These are phyloP conservation scores for Colletotrichum cereale DNA, from an alignment of 2,329 filamentous ascomycete genomes.

Conservation along the genomic window DNA sequence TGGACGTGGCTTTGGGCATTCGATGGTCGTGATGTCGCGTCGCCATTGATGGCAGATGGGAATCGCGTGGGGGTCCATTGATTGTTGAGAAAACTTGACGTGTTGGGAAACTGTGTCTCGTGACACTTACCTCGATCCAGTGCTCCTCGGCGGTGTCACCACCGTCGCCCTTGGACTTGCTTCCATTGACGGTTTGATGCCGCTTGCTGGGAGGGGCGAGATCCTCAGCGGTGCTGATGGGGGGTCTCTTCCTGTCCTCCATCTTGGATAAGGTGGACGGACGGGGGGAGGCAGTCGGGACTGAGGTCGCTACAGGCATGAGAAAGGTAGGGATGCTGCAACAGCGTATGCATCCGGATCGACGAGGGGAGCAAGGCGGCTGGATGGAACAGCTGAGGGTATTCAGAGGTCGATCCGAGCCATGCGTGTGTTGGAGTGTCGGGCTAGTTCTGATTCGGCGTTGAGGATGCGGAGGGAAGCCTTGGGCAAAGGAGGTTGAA, in stretches of 20 bases:
- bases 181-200: constrained; percentile 84
- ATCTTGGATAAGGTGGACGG: constrained; percentile 92
- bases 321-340: constrained; percentile 61
- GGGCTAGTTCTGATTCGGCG: constrained; percentile 30
- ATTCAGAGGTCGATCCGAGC: constrained; percentile 28
- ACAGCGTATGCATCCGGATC: constrained; percentile 34
- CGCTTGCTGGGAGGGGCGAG: constrained; percentile 91
- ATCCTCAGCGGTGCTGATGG: constrained; percentile 83
- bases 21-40: constrained; percentile 39
- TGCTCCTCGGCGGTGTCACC: constrained; percentile 69
- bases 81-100: constrained; percentile 42
- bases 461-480: constrained; percentile 23
- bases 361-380: constrained; percentile 19
- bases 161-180: constrained; percentile 67
- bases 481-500: constrained; percentile 39
- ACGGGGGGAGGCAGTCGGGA: constrained; percentile 76
- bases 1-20: constrained; percentile 34
- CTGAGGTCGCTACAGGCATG: constrained; percentile 85
- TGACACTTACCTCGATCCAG: constrained; percentile 75
- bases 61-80: constrained; percentile 39
- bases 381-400: constrained; percentile 12
- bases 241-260: constrained; percentile 99
- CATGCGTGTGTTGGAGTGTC: constrained; percentile 34
- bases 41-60: constrained; percentile 36
- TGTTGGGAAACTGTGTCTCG: constrained; percentile 46